Conservation (phyloP, 257 asterid species). For the Solanum gandarillasii region DNA sequence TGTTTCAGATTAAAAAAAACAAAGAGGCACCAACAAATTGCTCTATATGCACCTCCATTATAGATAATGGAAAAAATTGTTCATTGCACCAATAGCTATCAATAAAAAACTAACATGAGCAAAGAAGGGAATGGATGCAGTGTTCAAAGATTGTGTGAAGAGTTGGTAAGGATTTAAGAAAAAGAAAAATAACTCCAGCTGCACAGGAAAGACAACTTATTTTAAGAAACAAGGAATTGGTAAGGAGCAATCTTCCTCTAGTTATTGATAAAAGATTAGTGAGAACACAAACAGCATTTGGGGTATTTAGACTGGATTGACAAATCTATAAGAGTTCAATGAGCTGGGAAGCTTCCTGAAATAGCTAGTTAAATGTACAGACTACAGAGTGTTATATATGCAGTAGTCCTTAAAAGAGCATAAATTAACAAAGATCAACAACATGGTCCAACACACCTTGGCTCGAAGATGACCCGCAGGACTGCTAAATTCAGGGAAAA, state of each 20-base stretch:
- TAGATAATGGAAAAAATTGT: background rate
- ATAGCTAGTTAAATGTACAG: background rate
- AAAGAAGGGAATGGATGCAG: background rate
- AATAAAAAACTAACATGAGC: background rate
- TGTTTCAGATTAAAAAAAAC: background rate
- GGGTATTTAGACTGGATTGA: background rate
- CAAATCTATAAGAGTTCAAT: background rate
- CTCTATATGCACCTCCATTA: background rate
- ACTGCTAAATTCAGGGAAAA: conserved; percentile 85
- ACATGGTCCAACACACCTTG: conserved; percentile 31
- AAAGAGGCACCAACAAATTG: background rate
- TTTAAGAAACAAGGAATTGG: background rate
- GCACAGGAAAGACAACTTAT: background rate
- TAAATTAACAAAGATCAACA: background rate
- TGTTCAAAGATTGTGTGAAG: background rate
- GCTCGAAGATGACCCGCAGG: conserved; percentile 97
- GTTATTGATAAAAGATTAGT: background rate
- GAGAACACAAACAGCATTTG: background rate
- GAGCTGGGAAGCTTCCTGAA: background rate
- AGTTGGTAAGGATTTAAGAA: background rate
- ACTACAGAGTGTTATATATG: background rate
- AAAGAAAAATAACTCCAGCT: background rate
- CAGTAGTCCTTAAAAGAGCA: background rate
- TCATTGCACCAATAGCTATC: background rate
- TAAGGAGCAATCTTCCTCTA: background rate